phyloP scores from a whole-genome alignment of 768 basidiomycete species.

The Amanita jacksonii region DNA sequence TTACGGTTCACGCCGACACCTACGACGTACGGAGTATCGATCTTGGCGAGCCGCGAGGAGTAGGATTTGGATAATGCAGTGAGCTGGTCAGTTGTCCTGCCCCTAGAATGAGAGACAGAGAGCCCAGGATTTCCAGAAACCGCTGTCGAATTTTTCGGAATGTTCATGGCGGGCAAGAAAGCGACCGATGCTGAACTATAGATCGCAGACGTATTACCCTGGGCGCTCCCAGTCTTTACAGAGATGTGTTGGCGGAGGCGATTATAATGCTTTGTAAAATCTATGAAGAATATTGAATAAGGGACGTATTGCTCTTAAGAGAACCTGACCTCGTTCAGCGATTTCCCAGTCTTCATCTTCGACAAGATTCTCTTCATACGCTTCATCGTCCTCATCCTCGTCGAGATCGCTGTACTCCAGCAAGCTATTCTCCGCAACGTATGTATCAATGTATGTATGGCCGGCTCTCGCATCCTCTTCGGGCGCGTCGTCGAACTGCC shows the following conservation, averaged over 20 bases:
- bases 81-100: conserved; percentile 64
- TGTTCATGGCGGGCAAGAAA: conserved; percentile 62
- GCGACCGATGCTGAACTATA: conserved; percentile 43
- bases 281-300: conserved; percentile 30
- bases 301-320: conserved; percentile 1
- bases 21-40: conserved; percentile 63
- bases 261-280: conserved; percentile 99
- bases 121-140: conserved; percentile 13
- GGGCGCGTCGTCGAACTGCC: conserved; percentile 57
- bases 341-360: conserved; percentile 90
- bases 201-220: conserved; percentile 44
- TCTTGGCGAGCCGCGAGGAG: conserved; percentile 61
- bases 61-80: conserved; percentile 61
- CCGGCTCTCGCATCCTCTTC: conserved; percentile 24
- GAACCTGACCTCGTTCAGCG: conserved; percentile 60
- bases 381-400: conserved; percentile 34
- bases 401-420: conserved; percentile 25
- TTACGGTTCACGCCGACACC: conserved; percentile 84
- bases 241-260: conserved; percentile 87
- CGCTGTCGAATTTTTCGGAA: conserved; percentile 32
- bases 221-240: conserved; percentile 63
- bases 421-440: conserved; percentile 25
- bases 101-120: conserved; percentile 27
- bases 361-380: conserved; percentile 48
- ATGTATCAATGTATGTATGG: conserved; percentile 35